These are phyloP conservation scores for Apostasia ramifera DNA, from an alignment of 106 monocot species.

Conservation along the genomic window DNA sequence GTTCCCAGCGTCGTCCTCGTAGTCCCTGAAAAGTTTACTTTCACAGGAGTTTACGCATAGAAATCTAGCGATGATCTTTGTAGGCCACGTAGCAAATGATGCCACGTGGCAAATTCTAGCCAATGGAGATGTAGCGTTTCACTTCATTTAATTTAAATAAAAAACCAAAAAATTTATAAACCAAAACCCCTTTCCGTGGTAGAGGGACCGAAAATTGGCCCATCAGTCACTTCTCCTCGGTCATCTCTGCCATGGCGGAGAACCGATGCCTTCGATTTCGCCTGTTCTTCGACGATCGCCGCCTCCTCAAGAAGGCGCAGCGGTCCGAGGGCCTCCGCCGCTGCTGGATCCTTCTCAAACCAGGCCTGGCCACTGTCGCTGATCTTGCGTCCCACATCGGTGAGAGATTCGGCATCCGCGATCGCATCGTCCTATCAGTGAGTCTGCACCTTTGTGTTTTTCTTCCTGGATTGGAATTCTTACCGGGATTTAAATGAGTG, in stretches of 20 bases:
- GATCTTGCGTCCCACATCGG: conserved; percentile 48
- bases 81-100: no score
- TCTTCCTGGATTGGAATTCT: neutral
- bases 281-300: conserved; percentile 44
- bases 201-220: neutral
- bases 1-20: no score
- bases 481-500: no score
- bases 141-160: no score
- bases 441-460: conserved; percentile 6
- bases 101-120: no score
- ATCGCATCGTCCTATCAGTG: conserved; percentile 56
- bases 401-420: conserved; percentile 30
- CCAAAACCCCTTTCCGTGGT: no score
- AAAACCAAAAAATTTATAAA: no score
- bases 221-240: neutral
- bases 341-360: conserved; percentile 53
- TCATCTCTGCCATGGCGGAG: conserved; percentile 4
- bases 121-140: no score
- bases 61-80: no score
- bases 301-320: conserved; percentile 42
- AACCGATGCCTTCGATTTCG: conserved; percentile 30
- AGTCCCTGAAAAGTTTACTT: no score
- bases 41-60: no score
- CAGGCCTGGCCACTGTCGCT: conserved; percentile 41
- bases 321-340: conserved; percentile 38